phyloP scores from a whole-genome alignment of 495 filamentous ascomycete genomes.

The Extremus antarcticus region DNA sequence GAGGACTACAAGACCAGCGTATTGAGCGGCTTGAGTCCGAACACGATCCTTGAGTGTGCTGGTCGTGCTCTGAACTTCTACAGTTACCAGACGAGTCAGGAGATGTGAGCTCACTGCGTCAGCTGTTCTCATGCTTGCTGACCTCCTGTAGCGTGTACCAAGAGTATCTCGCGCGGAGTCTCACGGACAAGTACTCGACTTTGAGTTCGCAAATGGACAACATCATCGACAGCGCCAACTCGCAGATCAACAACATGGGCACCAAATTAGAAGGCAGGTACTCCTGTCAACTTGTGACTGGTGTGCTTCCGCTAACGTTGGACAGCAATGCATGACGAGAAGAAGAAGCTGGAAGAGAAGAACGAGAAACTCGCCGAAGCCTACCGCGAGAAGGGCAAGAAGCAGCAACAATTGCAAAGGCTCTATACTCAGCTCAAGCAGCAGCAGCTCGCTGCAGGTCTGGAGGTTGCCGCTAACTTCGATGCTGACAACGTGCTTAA shows the following conservation, averaged over 20 bases:
- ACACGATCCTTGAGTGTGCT: conserved; percentile 81
- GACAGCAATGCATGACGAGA: conserved; percentile 53
- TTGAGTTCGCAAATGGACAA: conserved; percentile 68
- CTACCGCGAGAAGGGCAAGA: conserved; percentile 62
- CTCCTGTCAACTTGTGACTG: neutral
- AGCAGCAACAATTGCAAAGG: conserved; percentile 67
- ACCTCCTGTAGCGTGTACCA: conserved; percentile 60
- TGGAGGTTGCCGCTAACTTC: conserved; percentile 59
- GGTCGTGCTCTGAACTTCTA: conserved; percentile 77
- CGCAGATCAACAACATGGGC: conserved; percentile 59
- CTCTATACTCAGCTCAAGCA: conserved; percentile 77
- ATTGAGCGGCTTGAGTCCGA: conserved; percentile 73
- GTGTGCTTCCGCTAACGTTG: neutral
- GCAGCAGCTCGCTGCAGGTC: conserved; percentile 55
- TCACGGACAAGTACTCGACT: conserved; percentile 62
- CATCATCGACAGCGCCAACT: conserved; percentile 69
- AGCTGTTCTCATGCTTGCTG: neutral
- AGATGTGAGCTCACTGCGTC: conserved; percentile 55
- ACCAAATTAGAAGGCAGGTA: conserved; percentile 45
- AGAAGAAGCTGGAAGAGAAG: conserved; percentile 59
- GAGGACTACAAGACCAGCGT: conserved; percentile 94
- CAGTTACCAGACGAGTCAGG: conserved; percentile 82
- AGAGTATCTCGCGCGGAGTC: conserved; percentile 57
- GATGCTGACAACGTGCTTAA: conserved; percentile 44
- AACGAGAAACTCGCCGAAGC: conserved; percentile 63